These are phyloP conservation scores for Musa balbisiana DNA, from an alignment of 202 grass and related monocot genomes.

Conservation along the genomic window DNA sequence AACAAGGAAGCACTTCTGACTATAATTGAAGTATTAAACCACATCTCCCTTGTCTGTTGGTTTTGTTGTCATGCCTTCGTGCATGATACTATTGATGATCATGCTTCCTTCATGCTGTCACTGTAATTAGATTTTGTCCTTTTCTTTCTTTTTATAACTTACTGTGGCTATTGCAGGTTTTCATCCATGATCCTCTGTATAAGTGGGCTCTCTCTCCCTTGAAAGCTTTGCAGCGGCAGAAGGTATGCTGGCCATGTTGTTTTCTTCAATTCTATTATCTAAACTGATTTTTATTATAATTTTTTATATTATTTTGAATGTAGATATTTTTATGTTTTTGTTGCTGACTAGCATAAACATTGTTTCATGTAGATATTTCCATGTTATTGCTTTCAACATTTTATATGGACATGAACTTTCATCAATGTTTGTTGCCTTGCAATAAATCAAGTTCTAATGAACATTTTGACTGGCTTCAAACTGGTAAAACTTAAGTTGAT, in stretches of 20 bases:
- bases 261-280: not conserved
- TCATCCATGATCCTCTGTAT: conserved; percentile 92
- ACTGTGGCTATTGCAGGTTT: conserved; percentile 35
- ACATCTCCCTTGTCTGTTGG: not conserved
- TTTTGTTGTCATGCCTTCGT: not conserved
- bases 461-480: not conserved
- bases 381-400: too few relatives aligned
- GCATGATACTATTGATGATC: not conserved
- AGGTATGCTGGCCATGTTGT: conserved; percentile 35
- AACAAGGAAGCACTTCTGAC: conserved; percentile 90
- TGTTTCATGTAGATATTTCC: too few relatives aligned
- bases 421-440: too few relatives aligned
- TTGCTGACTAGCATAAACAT: too few relatives aligned
- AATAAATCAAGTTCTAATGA: too few relatives aligned
- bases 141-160: not conserved
- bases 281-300: not conserved
- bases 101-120: not conserved
- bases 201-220: conserved; percentile 97
- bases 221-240: conserved; percentile 91
- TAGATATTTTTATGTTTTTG: not conserved
- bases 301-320: not conserved
- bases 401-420: too few relatives aligned
- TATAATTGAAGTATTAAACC: conserved; percentile 65
- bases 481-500: not conserved
- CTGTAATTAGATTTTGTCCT: too few relatives aligned